Conservation (phyloP, 345 rosid species). For the Pseudoturritis turrita region DNA sequence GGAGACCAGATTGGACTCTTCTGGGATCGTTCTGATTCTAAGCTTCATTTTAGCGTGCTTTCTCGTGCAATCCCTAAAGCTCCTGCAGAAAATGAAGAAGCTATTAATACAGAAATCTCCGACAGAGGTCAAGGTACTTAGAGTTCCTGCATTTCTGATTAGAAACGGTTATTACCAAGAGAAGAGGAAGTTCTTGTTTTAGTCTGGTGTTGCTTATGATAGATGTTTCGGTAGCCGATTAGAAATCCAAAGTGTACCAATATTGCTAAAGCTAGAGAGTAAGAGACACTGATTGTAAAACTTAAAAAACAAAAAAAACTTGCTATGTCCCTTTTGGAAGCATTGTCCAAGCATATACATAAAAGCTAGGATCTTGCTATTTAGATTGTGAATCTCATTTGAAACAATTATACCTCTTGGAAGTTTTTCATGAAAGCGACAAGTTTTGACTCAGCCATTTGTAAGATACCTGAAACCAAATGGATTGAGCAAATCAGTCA, state of each 20-base stretch:
- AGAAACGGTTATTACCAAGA: neutral
- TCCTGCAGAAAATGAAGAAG: neutral
- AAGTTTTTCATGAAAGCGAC: too few relatives aligned
- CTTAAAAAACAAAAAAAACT: too few relatives aligned
- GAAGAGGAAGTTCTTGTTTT: neutral
- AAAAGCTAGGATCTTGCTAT: too few relatives aligned
- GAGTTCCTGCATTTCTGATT: neutral
- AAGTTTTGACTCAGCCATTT: constrained; percentile 92
- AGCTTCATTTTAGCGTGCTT: constrained; percentile 4
- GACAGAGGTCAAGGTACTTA: neutral
- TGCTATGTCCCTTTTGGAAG: too few relatives aligned
- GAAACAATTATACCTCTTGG: constrained; percentile 60
- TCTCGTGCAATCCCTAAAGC: neutral
- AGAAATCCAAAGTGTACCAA: too few relatives aligned
- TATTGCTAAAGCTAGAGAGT: too few relatives aligned
- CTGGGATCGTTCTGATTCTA: neutral
- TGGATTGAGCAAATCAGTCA: neutral
- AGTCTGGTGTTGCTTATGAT: neutral
- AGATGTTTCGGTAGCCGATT: neutral
- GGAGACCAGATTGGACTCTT: neutral
- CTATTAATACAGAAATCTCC: neutral
- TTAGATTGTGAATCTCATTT: too few relatives aligned
- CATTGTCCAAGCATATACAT: too few relatives aligned
- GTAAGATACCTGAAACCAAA: constrained; percentile 73
- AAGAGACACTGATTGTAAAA: too few relatives aligned